Percentiles rank a stretch among this genome's conserved stretches.
Evolutionary conservation across 495 filamentous ascomycete genomes (phyloP).

Genomic region (Copromyces sp.): DNA sequence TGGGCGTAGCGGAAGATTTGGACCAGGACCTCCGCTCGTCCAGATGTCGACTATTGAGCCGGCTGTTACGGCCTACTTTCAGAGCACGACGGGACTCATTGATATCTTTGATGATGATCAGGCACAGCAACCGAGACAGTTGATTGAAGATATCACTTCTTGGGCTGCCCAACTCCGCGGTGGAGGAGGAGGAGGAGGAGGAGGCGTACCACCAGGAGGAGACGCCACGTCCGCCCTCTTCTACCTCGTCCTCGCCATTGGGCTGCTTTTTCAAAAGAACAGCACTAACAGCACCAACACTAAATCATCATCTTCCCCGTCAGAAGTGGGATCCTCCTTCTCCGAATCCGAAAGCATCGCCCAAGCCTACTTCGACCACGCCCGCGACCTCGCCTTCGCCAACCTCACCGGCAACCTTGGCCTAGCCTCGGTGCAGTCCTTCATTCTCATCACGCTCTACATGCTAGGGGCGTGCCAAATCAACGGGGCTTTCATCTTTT

Average conservation of each 20-base stretch:
- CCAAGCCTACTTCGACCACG: conserved; percentile 46
- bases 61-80: conserved; percentile 25
- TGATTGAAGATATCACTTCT: conserved; percentile 17
- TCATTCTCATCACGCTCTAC: conserved; percentile 49
- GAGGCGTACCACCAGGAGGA: not conserved
- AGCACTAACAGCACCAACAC: not conserved
- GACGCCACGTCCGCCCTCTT: conserved; percentile 44
- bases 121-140: conserved; percentile 1
- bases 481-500: conserved; percentile 50
- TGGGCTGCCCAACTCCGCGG: conserved; percentile 16
- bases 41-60: conserved; percentile 6
- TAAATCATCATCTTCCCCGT: not conserved
- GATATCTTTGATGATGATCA: conserved; percentile 32
- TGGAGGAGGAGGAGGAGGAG: conserved; percentile 8
- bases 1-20: not conserved
- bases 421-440: conserved; percentile 44
- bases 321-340: not conserved
- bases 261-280: conserved; percentile 34
- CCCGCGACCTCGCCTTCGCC: conserved; percentile 43
- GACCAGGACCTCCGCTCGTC: conserved; percentile 12
- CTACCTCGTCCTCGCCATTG: conserved; percentile 51
- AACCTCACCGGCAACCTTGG: conserved; percentile 47
- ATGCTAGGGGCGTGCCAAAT: conserved; percentile 52
- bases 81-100: conserved; percentile 30
- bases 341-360: conserved; percentile 36